These are phyloP conservation scores for Mariannaea elegans DNA, from an alignment of 2,329 filamentous ascomycete species.

Conservation along the genomic window DNA sequence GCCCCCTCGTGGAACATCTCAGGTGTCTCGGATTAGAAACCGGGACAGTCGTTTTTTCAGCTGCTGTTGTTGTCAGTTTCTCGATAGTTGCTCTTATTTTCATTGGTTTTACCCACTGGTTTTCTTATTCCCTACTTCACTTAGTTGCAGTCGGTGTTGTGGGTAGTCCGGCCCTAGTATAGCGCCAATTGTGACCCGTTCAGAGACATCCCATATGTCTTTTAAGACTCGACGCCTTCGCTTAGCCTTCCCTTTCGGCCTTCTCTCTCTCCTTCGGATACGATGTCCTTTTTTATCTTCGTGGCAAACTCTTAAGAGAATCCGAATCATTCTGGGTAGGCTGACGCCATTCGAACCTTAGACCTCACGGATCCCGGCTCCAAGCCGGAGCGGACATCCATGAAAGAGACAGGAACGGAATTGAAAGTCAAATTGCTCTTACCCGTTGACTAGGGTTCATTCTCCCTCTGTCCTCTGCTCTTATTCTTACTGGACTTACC, in stretches of 20 bases:
- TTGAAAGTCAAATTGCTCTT: slow-evolving; percentile 3
- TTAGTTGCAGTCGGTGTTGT: not conserved
- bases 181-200: not conserved
- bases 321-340: not conserved
- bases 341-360: not conserved
- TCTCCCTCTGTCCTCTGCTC: not conserved
- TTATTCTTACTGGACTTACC: not conserved
- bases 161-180: not conserved
- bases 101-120: too few relatives aligned
- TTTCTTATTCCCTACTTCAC: not conserved
- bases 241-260: not conserved
- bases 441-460: not conserved
- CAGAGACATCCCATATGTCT: not conserved
- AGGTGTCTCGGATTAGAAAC: too few relatives aligned
- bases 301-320: too few relatives aligned
- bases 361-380: not conserved
- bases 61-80: too few relatives aligned
- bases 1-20: too few relatives aligned
- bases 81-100: too few relatives aligned
- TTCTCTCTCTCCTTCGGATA: not conserved
- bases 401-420: not conserved
- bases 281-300: too few relatives aligned
- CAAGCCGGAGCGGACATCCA: not conserved
- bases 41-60: too few relatives aligned
- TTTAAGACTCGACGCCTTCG: too few relatives aligned